phyloP scores from a whole-genome alignment of 208 protist species.

The Wallacemonas sp. region DNA sequence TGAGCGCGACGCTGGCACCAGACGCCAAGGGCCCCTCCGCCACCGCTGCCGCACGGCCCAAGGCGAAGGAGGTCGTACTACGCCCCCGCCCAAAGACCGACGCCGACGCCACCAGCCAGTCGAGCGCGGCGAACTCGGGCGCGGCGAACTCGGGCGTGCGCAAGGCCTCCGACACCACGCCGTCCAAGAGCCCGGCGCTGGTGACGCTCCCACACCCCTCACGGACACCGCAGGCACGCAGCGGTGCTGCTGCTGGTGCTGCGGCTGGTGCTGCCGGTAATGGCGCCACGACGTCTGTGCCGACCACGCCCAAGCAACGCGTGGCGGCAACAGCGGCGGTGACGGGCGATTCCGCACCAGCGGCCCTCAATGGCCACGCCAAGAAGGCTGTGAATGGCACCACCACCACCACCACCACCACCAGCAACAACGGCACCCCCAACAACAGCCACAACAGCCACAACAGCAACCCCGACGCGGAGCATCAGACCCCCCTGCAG shows the following conservation, averaged over 20 bases:
- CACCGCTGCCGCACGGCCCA: too few relatives aligned
- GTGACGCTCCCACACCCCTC: neutral
- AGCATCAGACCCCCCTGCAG: neutral
- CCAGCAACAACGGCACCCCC: too few relatives aligned
- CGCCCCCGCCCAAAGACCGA: too few relatives aligned
- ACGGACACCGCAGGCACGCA: too few relatives aligned
- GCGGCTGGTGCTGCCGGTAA: neutral
- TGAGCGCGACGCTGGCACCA: neutral
- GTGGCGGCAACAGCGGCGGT: neutral
- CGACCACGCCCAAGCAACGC: neutral
- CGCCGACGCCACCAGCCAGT: neutral
- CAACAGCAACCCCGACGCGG: neutral
- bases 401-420: too few relatives aligned
- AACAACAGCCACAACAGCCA: neutral
- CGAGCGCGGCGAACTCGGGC: constrained; percentile 5
- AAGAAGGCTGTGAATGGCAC: too few relatives aligned
- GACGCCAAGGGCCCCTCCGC: neutral
- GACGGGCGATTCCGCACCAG: neutral
- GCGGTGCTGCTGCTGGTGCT: too few relatives aligned
- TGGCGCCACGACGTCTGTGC: neutral
- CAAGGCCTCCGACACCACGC: too few relatives aligned
- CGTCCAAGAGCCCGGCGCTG: too few relatives aligned
- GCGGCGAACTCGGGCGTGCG: too few relatives aligned
- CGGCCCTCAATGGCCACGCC: neutral
- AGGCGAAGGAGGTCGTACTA: constrained; percentile 4